These are phyloP conservation scores for Vitis labrusca DNA, from an alignment of 164 flowering plant species.

Conservation along the genomic window DNA sequence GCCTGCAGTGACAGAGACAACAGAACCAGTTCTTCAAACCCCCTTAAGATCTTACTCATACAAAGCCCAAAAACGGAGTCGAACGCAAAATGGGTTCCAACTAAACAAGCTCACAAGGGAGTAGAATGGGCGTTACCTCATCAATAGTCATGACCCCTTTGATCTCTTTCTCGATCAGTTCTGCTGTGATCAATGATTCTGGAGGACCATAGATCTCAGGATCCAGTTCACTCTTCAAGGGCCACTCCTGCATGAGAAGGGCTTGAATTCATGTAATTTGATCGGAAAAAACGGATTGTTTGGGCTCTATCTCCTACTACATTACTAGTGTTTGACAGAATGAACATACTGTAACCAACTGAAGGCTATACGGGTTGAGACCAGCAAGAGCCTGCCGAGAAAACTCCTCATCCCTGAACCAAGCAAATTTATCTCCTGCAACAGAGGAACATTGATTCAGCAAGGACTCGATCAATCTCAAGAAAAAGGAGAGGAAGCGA, in stretches of 20 bases:
- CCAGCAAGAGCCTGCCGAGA: conserved; percentile 52
- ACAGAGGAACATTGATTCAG: neutral
- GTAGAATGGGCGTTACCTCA: conserved; percentile 18
- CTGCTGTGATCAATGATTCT: conserved; percentile 16
- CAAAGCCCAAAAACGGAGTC: no score
- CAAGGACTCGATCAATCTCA: no score
- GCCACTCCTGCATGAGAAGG: no score
- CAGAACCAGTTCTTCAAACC: neutral
- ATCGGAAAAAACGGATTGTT: no score
- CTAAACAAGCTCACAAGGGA: no score
- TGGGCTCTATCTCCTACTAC: neutral
- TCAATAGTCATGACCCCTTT: conserved; percentile 24
- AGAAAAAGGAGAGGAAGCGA: no score
- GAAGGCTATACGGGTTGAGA: conserved; percentile 36
- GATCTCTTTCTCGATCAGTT: conserved; percentile 25
- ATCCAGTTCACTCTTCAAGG: no score
- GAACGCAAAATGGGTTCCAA: no score
- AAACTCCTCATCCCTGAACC: conserved; percentile 57
- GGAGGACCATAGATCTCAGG: no score
- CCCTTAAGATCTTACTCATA: no score
- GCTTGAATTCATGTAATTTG: no score
- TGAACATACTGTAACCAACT: conserved; percentile 39
- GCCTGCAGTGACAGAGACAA: conserved; percentile 21
- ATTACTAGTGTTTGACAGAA: no score
- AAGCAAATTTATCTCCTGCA: conserved; percentile 48